Base-by-base conservation (phyloP, 202 grass and related monocot species). In the Bolboschoenoplectus hybrid region DNA sequence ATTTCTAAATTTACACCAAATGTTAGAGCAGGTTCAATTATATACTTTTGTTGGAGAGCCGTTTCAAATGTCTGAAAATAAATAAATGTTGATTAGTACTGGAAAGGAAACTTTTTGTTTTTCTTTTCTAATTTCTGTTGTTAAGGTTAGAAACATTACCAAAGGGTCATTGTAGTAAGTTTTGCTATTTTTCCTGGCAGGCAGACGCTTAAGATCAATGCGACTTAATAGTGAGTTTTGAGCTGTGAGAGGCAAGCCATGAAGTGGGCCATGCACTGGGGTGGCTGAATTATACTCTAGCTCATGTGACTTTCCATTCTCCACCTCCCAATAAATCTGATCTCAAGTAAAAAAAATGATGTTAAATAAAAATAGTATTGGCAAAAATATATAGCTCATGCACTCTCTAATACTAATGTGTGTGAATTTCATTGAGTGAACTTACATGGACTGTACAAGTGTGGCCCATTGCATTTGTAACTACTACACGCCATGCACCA, bases 371-470 rank as follows among this genome's bases (percentile, higher is more conserved):
- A 35, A 17, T 66, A 79, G 49, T 47, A 84, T 7, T 8, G 50
- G 1, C 6, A 58, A 83, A 61, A 66, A 32, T 63, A 32, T 6
- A 26, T 26, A 56, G 46, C 84, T 41, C 2, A 8, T 76, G 5
- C 44, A 49, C 67, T 81, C 26, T 14, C 19, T 52, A 74, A 55
- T 35, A 14, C 13, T 74, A 86, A 61, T 71, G 53, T 84, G 74
- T 87, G 85, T 43, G 10, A 86, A 74, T 56, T 62, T 26, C 40
- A 86, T 84, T 81, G 19, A 88, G 63, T 85, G 51, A 85, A 91
- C 93, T 93, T 93, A 98, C 95, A 88, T 98, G 93, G 62, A 98
- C 85, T 65, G 91, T 98, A 88, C 95, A 98, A 45, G 95, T 93
- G 87, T 98, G 95, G 61, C 93, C 95, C 85, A 93, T 98, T 72